Evolutionary conservation across 805 yeast species (phyloP), one percentile per base, ranked within the genome.

Genomic region (Zygosaccharomyces siamensis): DNA sequence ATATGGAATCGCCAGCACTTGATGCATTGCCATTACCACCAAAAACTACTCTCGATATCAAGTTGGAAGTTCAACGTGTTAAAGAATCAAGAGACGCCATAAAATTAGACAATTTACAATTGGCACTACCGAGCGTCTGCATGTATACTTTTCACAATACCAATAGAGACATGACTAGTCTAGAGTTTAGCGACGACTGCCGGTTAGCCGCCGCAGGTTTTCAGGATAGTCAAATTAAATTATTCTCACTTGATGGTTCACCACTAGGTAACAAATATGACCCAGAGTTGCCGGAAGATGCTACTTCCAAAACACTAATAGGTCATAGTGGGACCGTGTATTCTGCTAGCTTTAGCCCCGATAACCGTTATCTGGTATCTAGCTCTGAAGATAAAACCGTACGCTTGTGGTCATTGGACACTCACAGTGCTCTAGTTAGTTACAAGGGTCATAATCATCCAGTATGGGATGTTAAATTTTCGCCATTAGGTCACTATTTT

Each of bases 61-160:
- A 85, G 62, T 71, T 87, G 50, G 92, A 86, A 62, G 83, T 92
- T 18, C 74, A 80, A 52, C 78, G 81, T 49, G 87, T 93, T 27
- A 87, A 81, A 59, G 98, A 92, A 66, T 80, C 92, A 7, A 75
- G 96, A 51, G 79, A 86, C 30, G 80, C 84, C 53, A 81, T 92
- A 50, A 77, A 74, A 55, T 65, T 92, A 45, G 86, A 81, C 21
- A 74, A 83, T 4, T 68, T 78, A 28, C 96, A 86, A 48, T 85
- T 95, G 3, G 74, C 89, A 20, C 79, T 92, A 23, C 99, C 99
- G 20, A 86, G 95, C 48, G 96, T 92, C 31, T 93, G 98, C 68
- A 88, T 92, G 96, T 93, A 93, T 72, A 92, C 98, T 0, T 90
- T 93, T 72, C 99, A 93, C 73, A 93, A 93, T 69, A 87, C 97